These are phyloP conservation scores for Raphanus raphanistrum DNA, from an alignment of 345 rosid genomes.

Conservation along the genomic window DNA sequence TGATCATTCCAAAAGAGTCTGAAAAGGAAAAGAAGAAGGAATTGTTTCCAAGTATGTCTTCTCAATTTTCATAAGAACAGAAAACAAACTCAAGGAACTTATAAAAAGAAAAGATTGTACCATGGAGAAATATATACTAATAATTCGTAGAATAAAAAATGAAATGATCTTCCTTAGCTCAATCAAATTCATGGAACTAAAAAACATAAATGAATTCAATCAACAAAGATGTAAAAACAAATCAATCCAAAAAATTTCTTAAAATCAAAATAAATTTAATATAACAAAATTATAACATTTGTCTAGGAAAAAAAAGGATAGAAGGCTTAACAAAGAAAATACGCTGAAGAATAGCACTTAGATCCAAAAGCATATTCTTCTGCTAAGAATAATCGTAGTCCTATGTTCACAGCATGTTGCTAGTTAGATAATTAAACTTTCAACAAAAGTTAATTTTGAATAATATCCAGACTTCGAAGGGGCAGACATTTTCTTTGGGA, in stretches of 20 bases:
- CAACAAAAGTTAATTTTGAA: too few relatives aligned
- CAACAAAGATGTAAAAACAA: too few relatives aligned
- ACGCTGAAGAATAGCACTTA: conserved; percentile 1
- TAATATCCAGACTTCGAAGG: conserved; percentile 19
- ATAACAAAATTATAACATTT: neutral
- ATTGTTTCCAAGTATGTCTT: neutral
- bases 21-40: neutral
- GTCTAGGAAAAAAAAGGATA: neutral
- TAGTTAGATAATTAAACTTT: neutral
- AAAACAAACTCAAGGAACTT: neutral
- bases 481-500: neutral
- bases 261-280: neutral
- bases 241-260: too few relatives aligned
- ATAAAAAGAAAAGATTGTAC: neutral
- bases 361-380: conserved; percentile 31
- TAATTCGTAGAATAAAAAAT: neutral
- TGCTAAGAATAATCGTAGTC: conserved; percentile 14
- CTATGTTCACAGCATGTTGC: neutral
- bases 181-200: neutral
- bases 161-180: neutral
- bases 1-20: neutral
- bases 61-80: neutral
- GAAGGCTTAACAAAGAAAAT: neutral
- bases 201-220: neutral
- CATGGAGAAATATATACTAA: neutral